Evolutionary conservation across 148 eudicot genomes (phyloP).

Genomic region (Cornus suecica): DNA sequence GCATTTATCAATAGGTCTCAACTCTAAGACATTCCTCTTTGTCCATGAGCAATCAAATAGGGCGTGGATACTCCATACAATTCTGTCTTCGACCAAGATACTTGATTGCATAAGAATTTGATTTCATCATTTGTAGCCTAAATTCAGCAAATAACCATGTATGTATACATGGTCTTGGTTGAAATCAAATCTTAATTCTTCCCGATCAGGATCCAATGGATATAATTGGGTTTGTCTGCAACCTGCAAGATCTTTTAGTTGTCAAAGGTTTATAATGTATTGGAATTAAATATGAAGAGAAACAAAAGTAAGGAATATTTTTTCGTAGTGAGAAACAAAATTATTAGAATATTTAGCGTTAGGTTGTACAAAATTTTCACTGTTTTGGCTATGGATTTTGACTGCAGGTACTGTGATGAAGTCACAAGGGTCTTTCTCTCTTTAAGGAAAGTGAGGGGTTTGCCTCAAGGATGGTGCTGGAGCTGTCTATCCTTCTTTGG

Average conservation of each 20-base stretch:
- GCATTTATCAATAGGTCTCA: too few species aligned
- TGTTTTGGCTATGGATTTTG: background rate
- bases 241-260: background rate
- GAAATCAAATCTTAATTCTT: background rate
- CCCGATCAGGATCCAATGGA: background rate
- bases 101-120: too few species aligned
- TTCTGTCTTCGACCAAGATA: background rate
- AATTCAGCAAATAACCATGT: background rate
- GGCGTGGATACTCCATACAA: too few species aligned
- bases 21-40: too few species aligned
- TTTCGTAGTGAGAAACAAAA: background rate
- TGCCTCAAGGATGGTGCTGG: background rate
- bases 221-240: background rate
- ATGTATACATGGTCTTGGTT: background rate
- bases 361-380: background rate
- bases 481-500: background rate
- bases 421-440: background rate
- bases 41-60: too few species aligned
- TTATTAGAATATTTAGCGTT: too few species aligned
- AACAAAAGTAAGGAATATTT: too few species aligned
- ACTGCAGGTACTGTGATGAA: background rate
- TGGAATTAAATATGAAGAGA: background rate
- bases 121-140: background rate
- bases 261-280: background rate
- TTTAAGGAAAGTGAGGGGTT: background rate